phyloP scores from a whole-genome alignment of 2,329 filamentous ascomycete genomes.

The Plectosphaerella cucumerina region DNA sequence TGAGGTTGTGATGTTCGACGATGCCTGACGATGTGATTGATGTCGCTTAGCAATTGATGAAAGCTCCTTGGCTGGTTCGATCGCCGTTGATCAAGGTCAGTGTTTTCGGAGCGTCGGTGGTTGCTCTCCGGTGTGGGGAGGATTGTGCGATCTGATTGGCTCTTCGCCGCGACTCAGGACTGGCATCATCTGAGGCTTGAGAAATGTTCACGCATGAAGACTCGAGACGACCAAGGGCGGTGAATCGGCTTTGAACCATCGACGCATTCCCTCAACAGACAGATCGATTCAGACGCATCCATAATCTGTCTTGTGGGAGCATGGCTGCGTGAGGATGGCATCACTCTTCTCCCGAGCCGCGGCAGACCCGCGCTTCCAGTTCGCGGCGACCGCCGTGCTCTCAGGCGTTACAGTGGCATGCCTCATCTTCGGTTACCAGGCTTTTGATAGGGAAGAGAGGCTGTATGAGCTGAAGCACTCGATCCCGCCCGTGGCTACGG shows the following conservation, averaged over 20 bases:
- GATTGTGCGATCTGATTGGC: neutral
- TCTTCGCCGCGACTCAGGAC: neutral
- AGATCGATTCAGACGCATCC: too few relatives aligned
- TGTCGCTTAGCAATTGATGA: too few relatives aligned
- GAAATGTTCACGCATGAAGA: neutral
- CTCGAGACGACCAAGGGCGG: neutral
- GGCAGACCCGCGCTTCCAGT: constrained; percentile 49
- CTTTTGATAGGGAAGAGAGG: constrained; percentile 49
- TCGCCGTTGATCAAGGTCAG: neutral
- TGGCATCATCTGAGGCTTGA: neutral
- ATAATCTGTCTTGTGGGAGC: neutral
- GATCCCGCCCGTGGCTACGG: constrained; percentile 41
- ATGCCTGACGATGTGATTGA: too few relatives aligned
- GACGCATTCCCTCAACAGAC: too few relatives aligned
- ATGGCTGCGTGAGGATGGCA: constrained; percentile 27
- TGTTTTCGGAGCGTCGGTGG: neutral
- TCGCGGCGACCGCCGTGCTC: constrained; percentile 66
- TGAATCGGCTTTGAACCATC: too few relatives aligned
- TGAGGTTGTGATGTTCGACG: too few relatives aligned
- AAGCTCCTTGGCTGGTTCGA: too few relatives aligned
- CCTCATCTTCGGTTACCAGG: constrained; percentile 60
- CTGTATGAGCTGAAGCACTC: constrained; percentile 56
- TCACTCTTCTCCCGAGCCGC: constrained; percentile 39
- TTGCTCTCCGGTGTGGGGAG: neutral
- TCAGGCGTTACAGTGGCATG: constrained; percentile 58